Conservation (phyloP, 495 filamentous ascomycete genomes). For the Lindgomyces ingoldianus region DNA sequence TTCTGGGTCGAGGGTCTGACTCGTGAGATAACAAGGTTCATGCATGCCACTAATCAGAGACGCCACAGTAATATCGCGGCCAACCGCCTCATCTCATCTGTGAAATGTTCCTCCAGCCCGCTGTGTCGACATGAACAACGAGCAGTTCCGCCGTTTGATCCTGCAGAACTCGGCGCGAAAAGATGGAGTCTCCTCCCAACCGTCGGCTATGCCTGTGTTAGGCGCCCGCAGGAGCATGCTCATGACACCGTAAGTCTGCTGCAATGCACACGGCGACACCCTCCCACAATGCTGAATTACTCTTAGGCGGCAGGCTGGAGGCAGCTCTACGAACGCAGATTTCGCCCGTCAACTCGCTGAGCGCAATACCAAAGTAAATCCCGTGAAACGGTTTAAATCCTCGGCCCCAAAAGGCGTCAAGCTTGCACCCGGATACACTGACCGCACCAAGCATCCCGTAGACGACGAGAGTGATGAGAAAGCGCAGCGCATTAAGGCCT, state of each 20-base stretch:
- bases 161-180: constrained; percentile 50
- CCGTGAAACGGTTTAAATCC: constrained; percentile 70
- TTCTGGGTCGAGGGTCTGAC: too few relatives aligned
- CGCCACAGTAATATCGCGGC: too few relatives aligned
- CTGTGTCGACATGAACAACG: constrained; percentile 87
- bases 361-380: constrained; percentile 58
- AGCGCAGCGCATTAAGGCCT: constrained; percentile 65
- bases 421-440: constrained; percentile 76
- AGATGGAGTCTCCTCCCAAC: constrained; percentile 43
- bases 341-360: constrained; percentile 88
- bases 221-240: constrained; percentile 54
- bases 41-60: too few relatives aligned
- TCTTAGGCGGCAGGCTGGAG: constrained; percentile 64
- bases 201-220: constrained; percentile 44
- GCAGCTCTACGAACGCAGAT: constrained; percentile 57
- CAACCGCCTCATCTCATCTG: too few relatives aligned
- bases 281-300: constrained; percentile 39
- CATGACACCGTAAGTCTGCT: constrained; percentile 47
- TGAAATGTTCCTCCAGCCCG: too few relatives aligned
- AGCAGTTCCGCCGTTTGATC: constrained; percentile 89
- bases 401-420: constrained; percentile 82
- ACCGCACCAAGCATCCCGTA: constrained; percentile 66
- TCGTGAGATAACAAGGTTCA: too few relatives aligned
- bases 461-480: constrained; percentile 54
- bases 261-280: not conserved